Evolutionary conservation across 345 rosid genomes (phyloP).

Genomic region (Cochlearia excelsa): DNA sequence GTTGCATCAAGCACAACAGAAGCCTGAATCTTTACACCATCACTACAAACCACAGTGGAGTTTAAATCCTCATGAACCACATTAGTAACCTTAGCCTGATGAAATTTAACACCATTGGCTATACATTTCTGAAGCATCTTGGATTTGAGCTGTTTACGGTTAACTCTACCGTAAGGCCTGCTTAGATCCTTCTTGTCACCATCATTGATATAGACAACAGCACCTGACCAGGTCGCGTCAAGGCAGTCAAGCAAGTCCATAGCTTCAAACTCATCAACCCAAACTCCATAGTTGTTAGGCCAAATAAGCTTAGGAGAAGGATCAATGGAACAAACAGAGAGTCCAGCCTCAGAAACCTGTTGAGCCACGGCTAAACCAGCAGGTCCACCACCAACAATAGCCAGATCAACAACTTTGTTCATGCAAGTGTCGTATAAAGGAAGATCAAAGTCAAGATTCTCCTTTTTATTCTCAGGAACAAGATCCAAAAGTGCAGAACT

Average conservation of each 20-base stretch:
- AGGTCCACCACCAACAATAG: constrained; percentile 97
- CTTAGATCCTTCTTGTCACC: constrained; percentile 54
- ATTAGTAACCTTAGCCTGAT: constrained; percentile 84
- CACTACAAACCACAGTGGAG: constrained; percentile 77
- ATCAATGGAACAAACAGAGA: constrained; percentile 83
- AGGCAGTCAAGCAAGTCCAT: constrained; percentile 97
- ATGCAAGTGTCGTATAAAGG: constrained; percentile 67
- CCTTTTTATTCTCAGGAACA: constrained; percentile 86
- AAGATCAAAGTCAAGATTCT: constrained; percentile 80
- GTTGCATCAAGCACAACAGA: constrained; percentile 91
- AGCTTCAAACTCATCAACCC: constrained; percentile 98
- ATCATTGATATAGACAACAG: constrained; percentile 69
- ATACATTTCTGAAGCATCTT: constrained; percentile 93
- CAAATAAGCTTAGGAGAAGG: constrained; percentile 89
- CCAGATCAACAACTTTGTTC: constrained; percentile 67
- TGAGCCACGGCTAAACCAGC: constrained; percentile 98
- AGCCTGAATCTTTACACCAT: constrained; percentile 84
- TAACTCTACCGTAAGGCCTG: constrained; percentile 95
- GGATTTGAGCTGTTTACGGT: constrained; percentile 83
- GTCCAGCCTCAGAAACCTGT: constrained; percentile 90
- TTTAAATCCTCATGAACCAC: constrained; percentile 83
- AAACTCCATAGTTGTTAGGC: constrained; percentile 98
- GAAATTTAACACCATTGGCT: constrained; percentile 77
- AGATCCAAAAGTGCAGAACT: constrained; percentile 64
- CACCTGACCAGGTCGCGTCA: constrained; percentile 96